Evolutionary conservation across 176 grass and related monocot genomes (phyloP), one percentile per base, ranked within the genome.

Genomic region (Tuctoria greenei): DNA sequence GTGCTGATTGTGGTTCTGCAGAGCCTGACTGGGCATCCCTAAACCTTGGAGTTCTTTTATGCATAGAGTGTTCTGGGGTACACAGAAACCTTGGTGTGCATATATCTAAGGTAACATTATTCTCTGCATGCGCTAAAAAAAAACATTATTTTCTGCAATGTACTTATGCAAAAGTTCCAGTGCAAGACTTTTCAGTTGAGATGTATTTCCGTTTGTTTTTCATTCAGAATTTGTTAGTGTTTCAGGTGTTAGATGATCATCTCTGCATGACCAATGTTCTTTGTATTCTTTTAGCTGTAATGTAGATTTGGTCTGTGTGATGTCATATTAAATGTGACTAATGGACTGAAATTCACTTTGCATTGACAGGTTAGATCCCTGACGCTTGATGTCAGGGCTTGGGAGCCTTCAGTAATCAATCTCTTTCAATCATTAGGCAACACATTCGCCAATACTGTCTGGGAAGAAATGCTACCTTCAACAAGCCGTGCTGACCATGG

Each of bases 71-170:
- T 81, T 99, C 96, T 80, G 92, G 92, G 37, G 96, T 99, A 34
- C 96, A 95, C 47, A 84, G 96, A n/a, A 99, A 99, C 85, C 92
- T 99, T 75, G 96, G 96, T 50, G 96, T 99, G 70, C 96, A 99
- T 80, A 95, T 99, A 84, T 99, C 96, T 43, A 99, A 99, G 96
- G 96, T 95, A 81, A 84, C 44, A 69, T 35, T 44, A 59, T 39
- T 43, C 1, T 70, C 39, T 38, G 49, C 58, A 80, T n/a, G n/a
- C n/a, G n/a, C n/a, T n/a, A n/a, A n/a, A n/a, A n/a, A n/a, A n/a
- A n/a, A n/a, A 40, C 44, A 69, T 34, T 44, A 59, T 38, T 43
- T 0, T 69, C 39, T 44, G 49, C 57, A 80, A 47, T 69, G 58
- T 80, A 46, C 17, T 64, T 20, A 3, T 27, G 28, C 69, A 79